Conservation (phyloP, 2,329 filamentous ascomycete genomes). For the Neofusicoccum sp. region DNA sequence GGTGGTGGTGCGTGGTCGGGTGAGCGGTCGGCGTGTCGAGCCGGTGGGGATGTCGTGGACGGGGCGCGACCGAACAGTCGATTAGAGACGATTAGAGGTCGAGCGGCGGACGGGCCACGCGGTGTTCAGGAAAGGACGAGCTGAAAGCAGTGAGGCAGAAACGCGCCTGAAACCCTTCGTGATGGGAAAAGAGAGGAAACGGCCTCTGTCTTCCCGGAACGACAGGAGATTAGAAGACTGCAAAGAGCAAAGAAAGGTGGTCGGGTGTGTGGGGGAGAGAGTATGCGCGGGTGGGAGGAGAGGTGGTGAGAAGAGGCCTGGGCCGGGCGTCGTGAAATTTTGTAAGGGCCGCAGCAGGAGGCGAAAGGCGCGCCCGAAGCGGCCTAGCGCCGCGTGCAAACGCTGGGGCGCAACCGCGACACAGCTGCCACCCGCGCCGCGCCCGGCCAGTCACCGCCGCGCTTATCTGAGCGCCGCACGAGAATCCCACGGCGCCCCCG, state of each 20-base stretch:
- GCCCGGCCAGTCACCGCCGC: conserved; percentile 8
- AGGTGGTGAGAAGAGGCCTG: conserved; percentile 26
- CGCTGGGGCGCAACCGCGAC: conserved; percentile 3
- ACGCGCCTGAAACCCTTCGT: conserved; percentile 45
- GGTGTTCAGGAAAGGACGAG: conserved; percentile 16
- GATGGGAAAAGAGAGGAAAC: conserved; percentile 38
- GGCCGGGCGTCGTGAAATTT: conserved; percentile 19
- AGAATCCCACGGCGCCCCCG: conserved; percentile 7
- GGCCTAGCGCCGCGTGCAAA: conserved; percentile 10
- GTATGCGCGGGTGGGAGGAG: conserved; percentile 13
- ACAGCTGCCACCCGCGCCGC: conserved; percentile 8
- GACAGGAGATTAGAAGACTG: conserved; percentile 43
- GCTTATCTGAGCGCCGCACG: conserved; percentile 9
- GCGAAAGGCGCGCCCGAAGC: conserved; percentile 9
- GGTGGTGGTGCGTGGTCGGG: background rate
- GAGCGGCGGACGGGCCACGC: conserved; percentile 9
- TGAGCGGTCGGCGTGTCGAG: background rate
- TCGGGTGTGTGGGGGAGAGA: conserved; percentile 31
- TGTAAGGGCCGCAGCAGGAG: conserved; percentile 19
- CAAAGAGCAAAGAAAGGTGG: conserved; percentile 36
- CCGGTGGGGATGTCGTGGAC: background rate
- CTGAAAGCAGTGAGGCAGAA: conserved; percentile 35
- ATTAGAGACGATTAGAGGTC: conserved; percentile 10
- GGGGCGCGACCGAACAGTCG: background rate
- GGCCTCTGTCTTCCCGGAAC: conserved; percentile 40